phyloP scores from a whole-genome alignment of 306 rosid species.

The Acacia melanoxylon region DNA sequence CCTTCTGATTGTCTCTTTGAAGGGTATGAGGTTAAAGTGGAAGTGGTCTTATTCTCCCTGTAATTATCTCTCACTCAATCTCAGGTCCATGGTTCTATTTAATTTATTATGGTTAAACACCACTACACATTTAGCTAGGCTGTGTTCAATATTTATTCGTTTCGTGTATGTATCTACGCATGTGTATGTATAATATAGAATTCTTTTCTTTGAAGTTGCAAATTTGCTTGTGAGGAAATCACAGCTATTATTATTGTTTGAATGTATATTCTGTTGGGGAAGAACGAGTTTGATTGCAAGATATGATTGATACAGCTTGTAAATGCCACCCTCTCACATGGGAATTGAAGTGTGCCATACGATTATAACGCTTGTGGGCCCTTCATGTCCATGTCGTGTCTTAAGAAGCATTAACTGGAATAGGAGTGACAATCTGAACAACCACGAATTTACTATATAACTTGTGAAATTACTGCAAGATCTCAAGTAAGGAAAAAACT shows the following conservation, averaged over 20 bases:
- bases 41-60: constrained; percentile 44
- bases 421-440: no score
- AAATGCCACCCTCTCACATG: constrained; percentile 28
- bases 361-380: background rate
- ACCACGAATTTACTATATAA: no score
- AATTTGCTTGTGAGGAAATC: constrained; percentile 33
- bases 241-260: constrained; percentile 14
- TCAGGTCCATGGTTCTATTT: constrained; percentile 26
- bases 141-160: constrained; percentile 32
- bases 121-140: constrained; percentile 26
- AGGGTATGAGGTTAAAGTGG: constrained; percentile 19
- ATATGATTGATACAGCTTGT: constrained; percentile 33
- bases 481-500: no score
- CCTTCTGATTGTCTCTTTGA: constrained; percentile 31
- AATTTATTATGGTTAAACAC: constrained; percentile 28
- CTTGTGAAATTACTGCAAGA: no score
- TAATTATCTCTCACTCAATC: constrained; percentile 40
- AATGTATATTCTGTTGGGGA: constrained; percentile 26
- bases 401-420: background rate
- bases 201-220: constrained; percentile 25
- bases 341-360: background rate
- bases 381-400: background rate
- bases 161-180: constrained; percentile 33
- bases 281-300: constrained; percentile 26
- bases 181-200: background rate